Conservation (phyloP, 768 basidiomycete genomes). For the Gymnopilus dilepis region DNA sequence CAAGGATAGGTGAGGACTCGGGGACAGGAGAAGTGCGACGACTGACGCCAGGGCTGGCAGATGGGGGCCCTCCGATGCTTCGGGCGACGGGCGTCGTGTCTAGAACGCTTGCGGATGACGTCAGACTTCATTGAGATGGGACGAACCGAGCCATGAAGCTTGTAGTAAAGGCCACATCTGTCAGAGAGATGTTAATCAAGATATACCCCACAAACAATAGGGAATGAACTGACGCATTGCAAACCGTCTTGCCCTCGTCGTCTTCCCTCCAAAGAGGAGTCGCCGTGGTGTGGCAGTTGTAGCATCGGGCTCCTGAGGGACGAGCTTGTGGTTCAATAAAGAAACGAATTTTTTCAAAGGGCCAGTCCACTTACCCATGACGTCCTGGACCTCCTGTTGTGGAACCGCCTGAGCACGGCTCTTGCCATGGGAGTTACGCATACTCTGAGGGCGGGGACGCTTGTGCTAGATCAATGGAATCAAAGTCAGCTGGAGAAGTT, state of each 20-base stretch:
- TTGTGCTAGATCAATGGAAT: conserved; percentile 62
- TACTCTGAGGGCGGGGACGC: conserved; percentile 85
- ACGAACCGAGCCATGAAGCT: conserved; percentile 85
- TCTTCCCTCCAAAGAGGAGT: conserved; percentile 92
- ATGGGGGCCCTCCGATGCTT: conserved; percentile 69
- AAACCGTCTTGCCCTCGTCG: conserved; percentile 89
- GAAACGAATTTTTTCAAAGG: conserved; percentile 27
- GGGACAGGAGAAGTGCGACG: conserved; percentile 71
- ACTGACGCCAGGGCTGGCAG: conserved; percentile 76
- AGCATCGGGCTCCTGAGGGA: conserved; percentile 64
- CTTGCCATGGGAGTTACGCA: conserved; percentile 80
- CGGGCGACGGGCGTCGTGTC: conserved; percentile 76
- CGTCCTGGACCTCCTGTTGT: conserved; percentile 74
- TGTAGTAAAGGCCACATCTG: conserved; percentile 86
- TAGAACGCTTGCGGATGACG: conserved; percentile 84
- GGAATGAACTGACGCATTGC: conserved; percentile 74
- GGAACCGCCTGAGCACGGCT: conserved; percentile 66
- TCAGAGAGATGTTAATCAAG: conserved; percentile 5
- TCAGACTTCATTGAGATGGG: conserved; percentile 94
- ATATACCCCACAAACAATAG: not conserved
- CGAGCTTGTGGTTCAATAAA: conserved; percentile 35
- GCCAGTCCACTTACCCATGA: conserved; percentile 60
- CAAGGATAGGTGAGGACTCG: conserved; percentile 69
- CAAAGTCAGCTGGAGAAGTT: conserved; percentile 16
- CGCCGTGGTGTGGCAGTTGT: conserved; percentile 88